phyloP scores from a whole-genome alignment of 306 rosid genomes.

The Mucuna pruriens region DNA sequence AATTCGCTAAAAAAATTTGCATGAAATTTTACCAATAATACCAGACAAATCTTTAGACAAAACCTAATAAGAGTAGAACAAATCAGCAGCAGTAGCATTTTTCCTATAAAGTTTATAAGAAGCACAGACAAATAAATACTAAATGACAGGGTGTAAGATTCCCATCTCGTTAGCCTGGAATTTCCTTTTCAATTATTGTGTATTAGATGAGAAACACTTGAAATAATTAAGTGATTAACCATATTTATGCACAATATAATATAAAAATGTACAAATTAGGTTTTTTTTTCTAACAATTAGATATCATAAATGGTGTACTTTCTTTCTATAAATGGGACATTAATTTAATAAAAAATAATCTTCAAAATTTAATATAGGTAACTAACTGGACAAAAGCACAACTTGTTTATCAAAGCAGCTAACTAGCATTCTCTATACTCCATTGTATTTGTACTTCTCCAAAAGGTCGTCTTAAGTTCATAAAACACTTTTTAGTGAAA shows the following conservation, averaged over 20 bases:
- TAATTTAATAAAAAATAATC: neutral
- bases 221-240: conserved; percentile 6
- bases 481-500: neutral
- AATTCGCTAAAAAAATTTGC: too few relatives aligned
- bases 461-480: conserved; percentile 2
- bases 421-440: neutral
- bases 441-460: neutral
- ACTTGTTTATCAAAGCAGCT: conserved; percentile 6
- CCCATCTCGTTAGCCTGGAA: neutral
- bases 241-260: neutral
- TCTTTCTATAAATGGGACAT: neutral
- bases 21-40: conserved; percentile 75
- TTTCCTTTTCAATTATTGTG: neutral
- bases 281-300: neutral
- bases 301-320: neutral
- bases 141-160: conserved; percentile 25
- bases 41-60: conserved; percentile 81
- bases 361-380: conserved; percentile 1
- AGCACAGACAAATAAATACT: conserved; percentile 24
- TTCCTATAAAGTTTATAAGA: neutral
- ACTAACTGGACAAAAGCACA: conserved; percentile 3
- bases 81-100: conserved; percentile 28
- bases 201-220: neutral
- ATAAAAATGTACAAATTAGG: neutral
- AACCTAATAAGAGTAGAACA: conserved; percentile 55